phyloP scores from a whole-genome alignment of 768 basidiomycete species.

The Mycena crocata region DNA sequence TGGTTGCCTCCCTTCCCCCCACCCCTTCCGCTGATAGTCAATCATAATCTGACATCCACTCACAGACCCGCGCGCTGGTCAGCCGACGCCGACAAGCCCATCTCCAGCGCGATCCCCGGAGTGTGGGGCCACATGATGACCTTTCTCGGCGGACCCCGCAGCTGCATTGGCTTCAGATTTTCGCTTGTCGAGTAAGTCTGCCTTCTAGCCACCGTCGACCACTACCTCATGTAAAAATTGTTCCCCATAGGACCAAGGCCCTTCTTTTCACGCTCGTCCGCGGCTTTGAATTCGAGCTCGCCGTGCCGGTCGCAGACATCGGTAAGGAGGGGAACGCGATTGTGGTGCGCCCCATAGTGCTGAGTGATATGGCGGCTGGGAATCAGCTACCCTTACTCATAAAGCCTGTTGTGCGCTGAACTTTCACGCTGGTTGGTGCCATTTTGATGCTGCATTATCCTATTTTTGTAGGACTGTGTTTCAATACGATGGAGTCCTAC shows the following conservation, averaged over 20 bases:
- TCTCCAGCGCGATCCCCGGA: slow-evolving; percentile 48
- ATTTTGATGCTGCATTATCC: too few relatives aligned
- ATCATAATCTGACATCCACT: too few relatives aligned
- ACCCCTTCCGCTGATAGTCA: too few relatives aligned
- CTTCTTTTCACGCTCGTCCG: slow-evolving; percentile 11
- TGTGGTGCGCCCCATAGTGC: background rate
- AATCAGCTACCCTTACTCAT: too few relatives aligned
- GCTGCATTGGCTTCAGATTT: slow-evolving; percentile 50
- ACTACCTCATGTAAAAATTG: too few relatives aligned
- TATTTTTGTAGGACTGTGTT: too few relatives aligned
- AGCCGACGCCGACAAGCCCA: slow-evolving; percentile 38
- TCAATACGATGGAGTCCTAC: too few relatives aligned
- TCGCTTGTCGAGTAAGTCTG: slow-evolving; percentile 18
- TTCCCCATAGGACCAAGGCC: too few relatives aligned
- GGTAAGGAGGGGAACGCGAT: background rate
- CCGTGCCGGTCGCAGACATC: slow-evolving; percentile 10
- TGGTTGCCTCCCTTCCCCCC: too few relatives aligned
- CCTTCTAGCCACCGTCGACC: too few relatives aligned
- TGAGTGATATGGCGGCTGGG: background rate
- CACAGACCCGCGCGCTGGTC: slow-evolving; percentile 61
- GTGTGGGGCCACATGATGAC: slow-evolving; percentile 52
- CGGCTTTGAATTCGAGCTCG: slow-evolving; percentile 16
- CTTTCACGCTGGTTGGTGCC: too few relatives aligned
- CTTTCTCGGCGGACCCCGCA: slow-evolving; percentile 58
- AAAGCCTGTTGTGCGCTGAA: too few relatives aligned